phyloP scores from a whole-genome alignment of 2,329 filamentous ascomycete genomes.

The Tricladium varicosporioides region DNA sequence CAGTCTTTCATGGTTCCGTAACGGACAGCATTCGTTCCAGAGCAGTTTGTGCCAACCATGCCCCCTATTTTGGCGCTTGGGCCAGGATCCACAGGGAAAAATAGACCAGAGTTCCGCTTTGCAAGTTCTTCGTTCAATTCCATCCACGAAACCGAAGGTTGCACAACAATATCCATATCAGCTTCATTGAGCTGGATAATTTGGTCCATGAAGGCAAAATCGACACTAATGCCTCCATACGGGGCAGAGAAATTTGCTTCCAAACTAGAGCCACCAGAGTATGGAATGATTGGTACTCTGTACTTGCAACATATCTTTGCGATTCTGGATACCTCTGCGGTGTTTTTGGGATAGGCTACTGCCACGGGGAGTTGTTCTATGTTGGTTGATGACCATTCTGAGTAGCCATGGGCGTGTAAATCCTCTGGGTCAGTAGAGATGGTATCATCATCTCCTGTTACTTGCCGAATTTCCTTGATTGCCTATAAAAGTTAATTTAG shows the following conservation, averaged over 20 bases:
- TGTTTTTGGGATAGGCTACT: constrained; percentile 61
- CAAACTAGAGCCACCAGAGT: constrained; percentile 80
- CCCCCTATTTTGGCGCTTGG: constrained; percentile 74
- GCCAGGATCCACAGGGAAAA: constrained; percentile 83
- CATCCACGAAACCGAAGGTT: constrained; percentile 92
- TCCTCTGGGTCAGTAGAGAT: constrained; percentile 64
- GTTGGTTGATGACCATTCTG: constrained; percentile 64
- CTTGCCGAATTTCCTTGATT: constrained; percentile 51
- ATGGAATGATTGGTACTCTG: constrained; percentile 77
- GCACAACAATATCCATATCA: constrained; percentile 91
- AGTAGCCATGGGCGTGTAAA: constrained; percentile 61
- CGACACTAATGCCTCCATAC: constrained; percentile 82
- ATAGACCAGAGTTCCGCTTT: constrained; percentile 71
- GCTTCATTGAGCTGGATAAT: constrained; percentile 77
- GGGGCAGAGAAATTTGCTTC: constrained; percentile 90
- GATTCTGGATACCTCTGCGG: constrained; percentile 57
- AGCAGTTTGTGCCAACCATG: constrained; percentile 79
- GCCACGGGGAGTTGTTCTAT: constrained; percentile 60
- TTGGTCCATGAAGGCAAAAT: constrained; percentile 84
- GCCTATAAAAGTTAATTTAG: constrained; percentile 41
- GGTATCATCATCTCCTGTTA: constrained; percentile 50
- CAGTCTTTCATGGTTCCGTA: constrained; percentile 89
- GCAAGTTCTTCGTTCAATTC: constrained; percentile 71
- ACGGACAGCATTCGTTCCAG: constrained; percentile 75
- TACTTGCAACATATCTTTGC: constrained; percentile 73